phyloP scores from a whole-genome alignment of 495 filamentous ascomycete species.

The Penicillium verhagenii region DNA sequence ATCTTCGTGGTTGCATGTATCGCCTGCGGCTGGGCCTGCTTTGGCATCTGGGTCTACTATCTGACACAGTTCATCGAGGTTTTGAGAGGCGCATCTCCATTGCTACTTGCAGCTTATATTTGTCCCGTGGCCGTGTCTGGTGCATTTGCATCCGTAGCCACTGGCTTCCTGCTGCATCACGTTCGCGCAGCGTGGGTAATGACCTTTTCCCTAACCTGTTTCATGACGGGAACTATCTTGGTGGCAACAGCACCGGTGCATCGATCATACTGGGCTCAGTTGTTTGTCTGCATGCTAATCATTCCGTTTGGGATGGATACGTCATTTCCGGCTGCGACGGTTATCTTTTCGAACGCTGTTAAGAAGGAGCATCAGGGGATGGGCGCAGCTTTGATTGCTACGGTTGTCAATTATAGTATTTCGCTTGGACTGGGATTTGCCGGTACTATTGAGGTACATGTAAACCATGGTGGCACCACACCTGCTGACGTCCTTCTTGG shows the following conservation, averaged over 20 bases:
- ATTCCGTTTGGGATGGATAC: conserved; percentile 66
- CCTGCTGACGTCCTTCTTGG: conserved; percentile 25
- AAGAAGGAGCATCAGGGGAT: conserved; percentile 38
- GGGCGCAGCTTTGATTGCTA: conserved; percentile 58
- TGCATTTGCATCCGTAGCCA: conserved; percentile 38
- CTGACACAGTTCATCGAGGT: conserved; percentile 39
- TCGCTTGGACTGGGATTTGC: conserved; percentile 61
- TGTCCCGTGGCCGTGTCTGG: conserved; percentile 40
- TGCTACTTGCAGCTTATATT: conserved; percentile 40
- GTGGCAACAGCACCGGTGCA: conserved; percentile 35
- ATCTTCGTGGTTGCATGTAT: conserved; percentile 45
- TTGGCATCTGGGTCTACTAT: conserved; percentile 54
- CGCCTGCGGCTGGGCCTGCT: conserved; percentile 47
- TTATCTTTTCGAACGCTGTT: conserved; percentile 28
- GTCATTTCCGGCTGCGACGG: conserved; percentile 49
- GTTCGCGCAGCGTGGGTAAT: conserved; percentile 46
- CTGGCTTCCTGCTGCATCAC: conserved; percentile 42
- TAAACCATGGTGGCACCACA: conserved; percentile 41
- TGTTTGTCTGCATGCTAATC: conserved; percentile 50
- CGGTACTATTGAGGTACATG: conserved; percentile 56
- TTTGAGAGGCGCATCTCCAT: conserved; percentile 31
- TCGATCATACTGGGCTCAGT: conserved; percentile 45
- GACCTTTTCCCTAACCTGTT: conserved; percentile 44
- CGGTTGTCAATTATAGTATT: conserved; percentile 63
- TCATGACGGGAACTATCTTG: conserved; percentile 40